Base-by-base conservation (phyloP, 768 basidiomycete genomes). In the Symmetrospora coprosmae region DNA sequence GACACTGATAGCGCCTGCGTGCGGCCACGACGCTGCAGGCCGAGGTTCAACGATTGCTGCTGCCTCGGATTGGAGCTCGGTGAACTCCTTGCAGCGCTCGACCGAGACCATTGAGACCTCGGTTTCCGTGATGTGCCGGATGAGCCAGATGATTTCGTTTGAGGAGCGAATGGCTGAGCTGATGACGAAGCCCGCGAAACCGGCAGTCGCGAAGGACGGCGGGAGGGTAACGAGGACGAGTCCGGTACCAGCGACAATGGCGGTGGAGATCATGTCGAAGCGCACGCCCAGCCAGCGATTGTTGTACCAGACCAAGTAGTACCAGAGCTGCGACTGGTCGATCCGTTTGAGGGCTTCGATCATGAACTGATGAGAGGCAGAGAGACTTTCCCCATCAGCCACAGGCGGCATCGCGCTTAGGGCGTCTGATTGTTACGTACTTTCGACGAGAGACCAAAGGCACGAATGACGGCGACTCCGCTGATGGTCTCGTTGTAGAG, bases 91-190 rank as follows among this genome's bases (percentile, higher is more conserved):
- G 31, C 69, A 40, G 4, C 71, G 62, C 53, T 71, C 71, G 43
- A 71, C 66, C 4, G 53, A 65, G 28, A 71, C 68, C 65, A 71
- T 65, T 0, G 65, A 58, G 3, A 69, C 62, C 39, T 70, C 67
- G 14, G 66, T 47, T 11, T 50, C 34, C 14, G 65, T 67, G 48
- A 69, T 73, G 9, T 74, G 65, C 4, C 74, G 66, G 1, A 74
- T 72, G 28, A 74, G 62, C 63, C 64, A 67, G 16, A 67, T 49
- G 21, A 67, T 39, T 27, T 67, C 68, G 45, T 64, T 62, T 37
- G 63, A 41, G 46, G 65, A 59, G 50, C 58, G 55, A 19, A 58
- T 37, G 19, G 48, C 47, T 8, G 40, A 60, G 14, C 35, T 61
- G 5, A 63, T 11, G 11, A 46, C 35, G 35, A 63, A 63, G 3